Conservation (phyloP, 1,139 yeast genomes). For the Geotrichum restrictum region DNA sequence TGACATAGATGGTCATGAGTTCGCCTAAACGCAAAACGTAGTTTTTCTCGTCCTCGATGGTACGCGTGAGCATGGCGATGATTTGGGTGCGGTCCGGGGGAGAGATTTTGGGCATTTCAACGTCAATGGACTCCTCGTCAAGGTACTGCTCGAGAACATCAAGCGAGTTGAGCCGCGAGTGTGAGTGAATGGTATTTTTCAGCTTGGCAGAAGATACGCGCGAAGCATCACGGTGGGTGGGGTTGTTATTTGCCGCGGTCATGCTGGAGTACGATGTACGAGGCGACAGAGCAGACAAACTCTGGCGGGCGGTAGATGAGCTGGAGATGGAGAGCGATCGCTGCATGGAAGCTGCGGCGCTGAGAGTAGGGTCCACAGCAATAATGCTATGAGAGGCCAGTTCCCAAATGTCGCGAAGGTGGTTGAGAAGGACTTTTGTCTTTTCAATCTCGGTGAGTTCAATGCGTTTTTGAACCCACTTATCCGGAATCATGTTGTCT, state of each 20-base stretch:
- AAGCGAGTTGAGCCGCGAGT: conserved; percentile 15
- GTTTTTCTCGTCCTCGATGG: conserved; percentile 27
- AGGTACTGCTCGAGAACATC: conserved; percentile 27
- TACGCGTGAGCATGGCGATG: conserved; percentile 20
- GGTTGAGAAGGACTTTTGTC: conserved; percentile 27
- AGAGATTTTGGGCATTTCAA: conserved; percentile 10
- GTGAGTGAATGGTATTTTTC: conserved; percentile 1
- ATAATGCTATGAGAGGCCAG: conserved; percentile 20
- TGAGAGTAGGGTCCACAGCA: background rate
- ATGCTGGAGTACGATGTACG: background rate
- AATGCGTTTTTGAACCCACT: conserved; percentile 26
- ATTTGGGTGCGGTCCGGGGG: conserved; percentile 15
- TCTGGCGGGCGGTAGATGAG: background rate
- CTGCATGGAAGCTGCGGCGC: conserved; percentile 1
- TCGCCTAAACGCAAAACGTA: conserved; percentile 28
- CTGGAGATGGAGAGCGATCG: conserved; percentile 5
- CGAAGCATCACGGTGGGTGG: background rate
- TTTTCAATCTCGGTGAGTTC: conserved; percentile 26
- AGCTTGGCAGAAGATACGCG: background rate
- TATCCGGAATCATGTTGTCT: conserved; percentile 21
- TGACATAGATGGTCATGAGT: conserved; percentile 25
- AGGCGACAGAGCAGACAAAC: background rate
- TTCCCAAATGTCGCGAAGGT: conserved; percentile 30
- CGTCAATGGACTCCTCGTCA: conserved; percentile 18
- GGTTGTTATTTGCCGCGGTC: background rate